These are phyloP conservation scores for Allantophomopsis cytisporea DNA, from an alignment of 2,329 filamentous ascomycete species.

Conservation along the genomic window DNA sequence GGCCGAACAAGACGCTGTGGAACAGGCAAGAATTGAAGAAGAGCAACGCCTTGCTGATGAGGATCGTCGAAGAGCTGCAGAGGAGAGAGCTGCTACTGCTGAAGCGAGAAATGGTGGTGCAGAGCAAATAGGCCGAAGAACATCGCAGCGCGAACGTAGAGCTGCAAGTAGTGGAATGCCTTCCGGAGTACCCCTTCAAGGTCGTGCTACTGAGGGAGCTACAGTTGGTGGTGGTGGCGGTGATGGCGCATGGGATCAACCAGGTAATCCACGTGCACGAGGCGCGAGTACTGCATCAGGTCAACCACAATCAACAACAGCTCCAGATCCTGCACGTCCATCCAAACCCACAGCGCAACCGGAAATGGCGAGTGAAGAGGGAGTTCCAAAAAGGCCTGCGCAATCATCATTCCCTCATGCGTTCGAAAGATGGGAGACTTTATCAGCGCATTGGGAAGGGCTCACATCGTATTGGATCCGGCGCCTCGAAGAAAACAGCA, in stretches of 20 bases:
- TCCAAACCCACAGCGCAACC: not conserved
- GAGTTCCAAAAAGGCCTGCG: conserved; percentile 14
- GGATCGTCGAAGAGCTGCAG: conserved; percentile 35
- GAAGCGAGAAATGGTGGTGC: conserved; percentile 19
- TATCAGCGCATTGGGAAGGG: conserved; percentile 97
- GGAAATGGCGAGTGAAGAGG: conserved; percentile 7
- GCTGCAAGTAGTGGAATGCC: conserved; percentile 5
- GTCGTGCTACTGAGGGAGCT: conserved; percentile 12
- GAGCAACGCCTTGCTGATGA: conserved; percentile 41
- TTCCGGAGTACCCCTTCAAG: conserved; percentile 11
- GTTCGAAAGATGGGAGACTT: conserved; percentile 92
- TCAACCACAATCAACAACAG: conserved; percentile 15
- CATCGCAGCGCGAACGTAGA: conserved; percentile 13
- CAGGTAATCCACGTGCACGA: conserved; percentile 9
- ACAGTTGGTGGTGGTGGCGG: conserved; percentile 13
- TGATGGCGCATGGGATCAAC: conserved; percentile 9
- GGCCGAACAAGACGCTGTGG: conserved; percentile 25
- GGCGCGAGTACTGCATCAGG: not conserved
- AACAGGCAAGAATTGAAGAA: conserved; percentile 34
- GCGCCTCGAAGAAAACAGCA: conserved; percentile 77
- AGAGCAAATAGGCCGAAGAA: conserved; percentile 5
- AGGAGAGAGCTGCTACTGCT: conserved; percentile 44
- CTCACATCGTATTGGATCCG: conserved; percentile 96
- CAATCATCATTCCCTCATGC: conserved; percentile 83
- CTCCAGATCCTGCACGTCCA: conserved; percentile 7